These are phyloP conservation scores for Botrytis byssoidea DNA, from an alignment of 2,329 filamentous ascomycete genomes.

Conservation along the genomic window DNA sequence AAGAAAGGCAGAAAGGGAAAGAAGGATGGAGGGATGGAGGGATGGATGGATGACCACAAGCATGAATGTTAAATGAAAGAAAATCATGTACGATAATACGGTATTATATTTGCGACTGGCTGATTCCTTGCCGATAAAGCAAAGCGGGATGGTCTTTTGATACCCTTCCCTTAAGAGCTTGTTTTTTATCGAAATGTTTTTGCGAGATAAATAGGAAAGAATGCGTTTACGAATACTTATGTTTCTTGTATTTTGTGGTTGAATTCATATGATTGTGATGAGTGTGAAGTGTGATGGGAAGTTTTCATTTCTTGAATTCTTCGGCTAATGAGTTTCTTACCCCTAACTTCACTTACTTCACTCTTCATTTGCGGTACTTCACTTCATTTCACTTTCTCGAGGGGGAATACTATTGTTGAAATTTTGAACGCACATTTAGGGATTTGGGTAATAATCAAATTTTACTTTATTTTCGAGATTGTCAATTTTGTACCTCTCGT, in stretches of 20 bases:
- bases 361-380: neutral
- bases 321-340: neutral
- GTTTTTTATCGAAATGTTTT: neutral
- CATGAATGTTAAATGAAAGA: constrained; percentile 12
- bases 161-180: constrained; percentile 13
- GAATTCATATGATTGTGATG: neutral
- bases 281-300: neutral
- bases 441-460: neutral
- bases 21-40: neutral
- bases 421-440: neutral
- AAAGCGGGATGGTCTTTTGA: constrained; percentile 12
- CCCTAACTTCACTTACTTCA: neutral
- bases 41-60: constrained; percentile 2
- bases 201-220: neutral
- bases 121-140: constrained; percentile 9
- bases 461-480: rapidly evolving
- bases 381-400: neutral
- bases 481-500: too few species aligned
- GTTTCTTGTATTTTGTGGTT: neutral
- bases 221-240: neutral
- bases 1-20: too few species aligned
- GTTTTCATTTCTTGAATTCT: neutral
- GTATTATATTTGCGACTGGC: constrained; percentile 14
- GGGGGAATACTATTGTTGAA: neutral
- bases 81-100: constrained; percentile 17